These are phyloP conservation scores for Coniochaeta sp. DNA, from an alignment of 2,329 filamentous ascomycete genomes.

Conservation along the genomic window DNA sequence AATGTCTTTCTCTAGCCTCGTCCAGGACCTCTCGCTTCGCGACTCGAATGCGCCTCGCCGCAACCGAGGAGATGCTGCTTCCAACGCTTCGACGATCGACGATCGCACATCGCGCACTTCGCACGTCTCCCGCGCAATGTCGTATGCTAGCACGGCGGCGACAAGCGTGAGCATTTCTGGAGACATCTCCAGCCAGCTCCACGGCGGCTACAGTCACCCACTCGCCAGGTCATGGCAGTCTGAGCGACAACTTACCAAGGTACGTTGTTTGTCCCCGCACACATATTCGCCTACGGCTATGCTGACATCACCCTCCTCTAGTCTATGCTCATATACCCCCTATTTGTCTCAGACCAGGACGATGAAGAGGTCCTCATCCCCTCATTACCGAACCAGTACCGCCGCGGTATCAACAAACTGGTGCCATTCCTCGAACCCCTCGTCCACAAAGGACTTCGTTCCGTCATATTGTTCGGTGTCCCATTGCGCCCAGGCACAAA, in stretches of 20 bases:
- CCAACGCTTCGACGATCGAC: conserved; percentile 42
- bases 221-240: conserved; percentile 76
- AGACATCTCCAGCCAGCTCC: conserved; percentile 76
- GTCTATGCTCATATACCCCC: conserved; percentile 97
- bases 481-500: conserved; percentile 75
- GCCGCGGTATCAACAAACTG: conserved; percentile 80
- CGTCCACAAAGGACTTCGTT: conserved; percentile 80
- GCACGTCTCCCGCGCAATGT: conserved; percentile 56
- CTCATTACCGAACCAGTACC: conserved; percentile 83
- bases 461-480: conserved; percentile 93
- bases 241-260: conserved; percentile 80
- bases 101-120: conserved; percentile 53
- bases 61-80: conserved; percentile 32
- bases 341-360: conserved; percentile 91
- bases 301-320: conserved; percentile 26
- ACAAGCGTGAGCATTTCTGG: conserved; percentile 64
- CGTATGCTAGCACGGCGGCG: conserved; percentile 58
- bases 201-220: conserved; percentile 76
- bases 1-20: conserved; percentile 64
- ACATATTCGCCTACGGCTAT: conserved; percentile 4
- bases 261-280: conserved; percentile 24
- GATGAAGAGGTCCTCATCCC: conserved; percentile 88
- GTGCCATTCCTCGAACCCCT: conserved; percentile 80
- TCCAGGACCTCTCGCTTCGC: conserved; percentile 56
- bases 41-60: conserved; percentile 43